Evolutionary conservation across 495 filamentous ascomycete genomes (phyloP).

Genomic region (Xylaria grammica): DNA sequence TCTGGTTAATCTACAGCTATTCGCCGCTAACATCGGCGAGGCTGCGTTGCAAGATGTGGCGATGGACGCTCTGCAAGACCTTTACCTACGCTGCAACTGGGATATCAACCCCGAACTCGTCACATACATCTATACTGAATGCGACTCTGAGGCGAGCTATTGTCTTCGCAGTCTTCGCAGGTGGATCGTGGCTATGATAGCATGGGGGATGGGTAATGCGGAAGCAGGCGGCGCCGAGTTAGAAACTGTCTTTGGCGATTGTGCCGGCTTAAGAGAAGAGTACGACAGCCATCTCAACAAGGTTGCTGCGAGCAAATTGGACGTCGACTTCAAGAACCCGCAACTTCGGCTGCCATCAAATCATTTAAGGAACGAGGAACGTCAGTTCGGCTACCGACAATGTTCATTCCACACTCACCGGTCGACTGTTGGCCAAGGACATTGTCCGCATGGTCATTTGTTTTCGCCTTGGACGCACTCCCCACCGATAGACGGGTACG

Average conservation of each 20-base stretch:
- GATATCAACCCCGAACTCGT: conserved; percentile 51
- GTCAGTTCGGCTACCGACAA: conserved; percentile 53
- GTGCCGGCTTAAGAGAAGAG: conserved; percentile 46
- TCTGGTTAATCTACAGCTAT: conserved; percentile 52
- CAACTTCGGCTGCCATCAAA: conserved; percentile 53
- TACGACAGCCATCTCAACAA: conserved; percentile 49
- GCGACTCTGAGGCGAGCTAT: conserved; percentile 45
- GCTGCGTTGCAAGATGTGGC: conserved; percentile 50
- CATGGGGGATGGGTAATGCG: conserved; percentile 44
- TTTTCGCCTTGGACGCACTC: conserved; percentile 26
- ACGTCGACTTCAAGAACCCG: conserved; percentile 55
- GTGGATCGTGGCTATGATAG: conserved; percentile 57
- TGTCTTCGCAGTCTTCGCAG: conserved; percentile 50
- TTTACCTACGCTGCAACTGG: conserved; percentile 56
- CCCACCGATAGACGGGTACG: conserved; percentile 26
- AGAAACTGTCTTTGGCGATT: conserved; percentile 42
- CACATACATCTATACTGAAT: conserved; percentile 50
- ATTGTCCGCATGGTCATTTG: conserved; percentile 43
- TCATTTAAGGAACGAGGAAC: conserved; percentile 49
- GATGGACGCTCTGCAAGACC: conserved; percentile 55
- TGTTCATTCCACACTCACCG: conserved; percentile 56
- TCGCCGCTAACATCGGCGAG: conserved; percentile 49
- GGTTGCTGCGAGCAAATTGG: conserved; percentile 46
- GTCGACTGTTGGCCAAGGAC: conserved; percentile 47
- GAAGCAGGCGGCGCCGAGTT: conserved; percentile 29